Base-by-base conservation (phyloP, 768 basidiomycete species). In the Phaeotremella fagi region DNA sequence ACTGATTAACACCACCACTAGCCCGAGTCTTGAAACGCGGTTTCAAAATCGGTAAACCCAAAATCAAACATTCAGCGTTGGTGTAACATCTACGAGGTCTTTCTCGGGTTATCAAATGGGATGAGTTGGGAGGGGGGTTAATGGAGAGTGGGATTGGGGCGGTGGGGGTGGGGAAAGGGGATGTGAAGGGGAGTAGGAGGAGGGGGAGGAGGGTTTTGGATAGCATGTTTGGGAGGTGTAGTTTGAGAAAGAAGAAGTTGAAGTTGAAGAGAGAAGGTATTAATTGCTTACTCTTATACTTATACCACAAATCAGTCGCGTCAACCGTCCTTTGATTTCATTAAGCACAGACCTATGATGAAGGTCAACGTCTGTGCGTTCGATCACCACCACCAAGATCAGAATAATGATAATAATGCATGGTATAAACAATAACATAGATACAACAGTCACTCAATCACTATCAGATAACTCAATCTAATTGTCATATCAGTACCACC, bases 401-500 rank as follows among this genome's bases (percentile, higher is more conserved):
- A n/a, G 31, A 33, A 33, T 7, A 7, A 33, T 33, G 31, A 33
- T 33, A 16, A 7, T 16, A 20, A 41, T 41, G 38, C 20, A 41
- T 22, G 38, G 18, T 41, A 41, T 41, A 18, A 12, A 6, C 38
- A 20, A 41, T 41, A 20, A 22, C 18, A 41, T 22, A 41, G 38
- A 41, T 41, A 18, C 18, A 20, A 22, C 38, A 7, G 38, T 41
- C 7, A 22, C 12, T 41, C 38, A 22, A 41, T 50, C 48, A 22
- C 48, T 50, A 36, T 52, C 50, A 9, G 50, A 43, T 25, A 52
- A 27, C 41, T 52, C 50, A 28, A 52, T 52, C 50, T 52, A n/a
- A 4, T 20, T 11, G 6, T 6, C 20, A 11, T 38, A 6, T 33
- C 31, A 33, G 31, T n/a, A n/a, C n/a, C n/a, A n/a, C n/a, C n/a